Base-by-base conservation (phyloP, 176 grass and related monocot species). In the Poa annua region DNA sequence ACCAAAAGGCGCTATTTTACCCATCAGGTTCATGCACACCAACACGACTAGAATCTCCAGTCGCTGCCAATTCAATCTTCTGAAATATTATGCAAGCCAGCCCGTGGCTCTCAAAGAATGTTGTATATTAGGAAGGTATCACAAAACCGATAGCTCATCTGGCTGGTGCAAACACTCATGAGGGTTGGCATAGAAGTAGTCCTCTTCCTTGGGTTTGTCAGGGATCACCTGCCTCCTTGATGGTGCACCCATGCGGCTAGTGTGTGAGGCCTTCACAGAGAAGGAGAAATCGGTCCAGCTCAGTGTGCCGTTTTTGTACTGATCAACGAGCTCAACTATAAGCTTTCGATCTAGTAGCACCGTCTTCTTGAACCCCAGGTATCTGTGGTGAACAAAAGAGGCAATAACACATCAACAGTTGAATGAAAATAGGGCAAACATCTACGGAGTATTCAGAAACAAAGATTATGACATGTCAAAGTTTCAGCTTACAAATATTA, bases 161-260 rank as follows among this genome's bases (percentile, higher is more conserved):
- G 88, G 88, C 44, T 88, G 84, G 71, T 72, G 88, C 86, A 97
- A 86, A 54, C 92, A 97, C 87, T 97, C 95, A 2, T 97, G 66
- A 42, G 95, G 92, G 44, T 97, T 97, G 3, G 95, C 82, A 17
- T 94, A 97, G 86, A 91, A 97, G 87, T 97, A 97, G 56, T 94
- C 95, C 84, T 97, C 95, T 89, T 97, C 92, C 88, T 94, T 97
- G 12, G 95, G 92, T 55, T 85, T 94, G 44, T 94, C 86, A 33
- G 92, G 88, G 66, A 97, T 94, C 49, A 84, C 78, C 25, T 90
- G 75, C 70, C 95, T 91, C 92, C 86, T 88, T 3, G 92, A 84
- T 14, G 90, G 92, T 25, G 64, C 63, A 7, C 95, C 95, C 95
- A 97, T 94, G 66, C 90, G 90, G 81, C 80, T 75, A 13, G 41